Conservation (phyloP, 1,139 yeast genomes). For the Nakaseomyces delphensis region DNA sequence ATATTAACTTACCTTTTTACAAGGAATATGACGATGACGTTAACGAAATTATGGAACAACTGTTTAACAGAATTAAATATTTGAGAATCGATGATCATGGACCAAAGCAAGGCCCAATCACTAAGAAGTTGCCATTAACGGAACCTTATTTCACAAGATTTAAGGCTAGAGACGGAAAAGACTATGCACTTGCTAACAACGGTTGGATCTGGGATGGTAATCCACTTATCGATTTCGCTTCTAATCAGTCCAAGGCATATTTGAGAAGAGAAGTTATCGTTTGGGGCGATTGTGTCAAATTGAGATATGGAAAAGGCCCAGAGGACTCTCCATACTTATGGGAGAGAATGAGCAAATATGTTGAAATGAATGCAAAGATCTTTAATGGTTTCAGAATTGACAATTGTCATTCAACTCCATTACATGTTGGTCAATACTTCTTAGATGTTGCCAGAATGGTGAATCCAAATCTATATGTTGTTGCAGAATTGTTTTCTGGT, state of each 20-base stretch:
- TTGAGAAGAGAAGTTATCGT: slow-evolving; percentile 86
- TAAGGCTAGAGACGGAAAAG: slow-evolving; percentile 41
- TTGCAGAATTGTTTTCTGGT: slow-evolving; percentile 91
- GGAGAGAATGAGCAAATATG: slow-evolving; percentile 78
- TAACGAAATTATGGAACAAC: slow-evolving; percentile 52
- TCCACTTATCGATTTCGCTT: slow-evolving; percentile 89
- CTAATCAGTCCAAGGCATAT: slow-evolving; percentile 67
- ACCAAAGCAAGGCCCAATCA: slow-evolving; percentile 64
- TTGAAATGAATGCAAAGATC: slow-evolving; percentile 60
- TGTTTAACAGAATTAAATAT: slow-evolving; percentile 67
- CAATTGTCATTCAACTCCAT: slow-evolving; percentile 92
- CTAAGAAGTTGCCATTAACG: slow-evolving; percentile 50
- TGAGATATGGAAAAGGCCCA: slow-evolving; percentile 70
- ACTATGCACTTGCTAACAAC: slow-evolving; percentile 77
- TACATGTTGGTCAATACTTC: slow-evolving; percentile 85
- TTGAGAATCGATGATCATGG: slow-evolving; percentile 72
- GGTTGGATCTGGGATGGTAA: slow-evolving; percentile 99
- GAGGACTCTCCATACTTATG: slow-evolving; percentile 84
- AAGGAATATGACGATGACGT: slow-evolving; percentile 69
- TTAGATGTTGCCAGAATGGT: slow-evolving; percentile 81
- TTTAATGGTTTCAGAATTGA: slow-evolving; percentile 90
- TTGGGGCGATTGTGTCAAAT: slow-evolving; percentile 96
- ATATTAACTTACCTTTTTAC: slow-evolving; percentile 66
- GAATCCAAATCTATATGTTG: slow-evolving; percentile 81
- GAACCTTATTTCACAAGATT: slow-evolving; percentile 86